Conservation (phyloP, 148 eudicot genomes). For the Silene latifolia region DNA sequence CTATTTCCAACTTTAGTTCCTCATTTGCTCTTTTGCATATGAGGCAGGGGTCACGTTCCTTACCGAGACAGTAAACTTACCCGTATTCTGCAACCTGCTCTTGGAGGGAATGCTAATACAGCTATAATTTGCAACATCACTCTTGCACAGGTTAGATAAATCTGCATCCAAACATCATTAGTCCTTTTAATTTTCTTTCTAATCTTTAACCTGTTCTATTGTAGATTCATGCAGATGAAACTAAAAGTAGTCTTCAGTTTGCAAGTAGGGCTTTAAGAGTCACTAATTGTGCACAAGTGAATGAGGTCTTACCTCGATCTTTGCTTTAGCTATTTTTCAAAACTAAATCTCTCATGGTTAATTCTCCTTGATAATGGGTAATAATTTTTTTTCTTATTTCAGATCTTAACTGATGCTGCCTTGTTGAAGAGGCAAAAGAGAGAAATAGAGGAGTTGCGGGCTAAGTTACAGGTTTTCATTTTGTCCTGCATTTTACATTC, state of each 20-base stretch:
- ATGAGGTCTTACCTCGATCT: conserved; percentile 55
- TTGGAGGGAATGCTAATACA: conserved; percentile 97
- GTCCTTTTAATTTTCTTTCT: not conserved
- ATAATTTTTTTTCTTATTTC: conserved; percentile 21
- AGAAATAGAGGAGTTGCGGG: conserved; percentile 94
- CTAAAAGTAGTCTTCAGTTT: conserved; percentile 96
- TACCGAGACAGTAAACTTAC: conserved; percentile 98
- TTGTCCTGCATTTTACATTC: not conserved
- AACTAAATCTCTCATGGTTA: not conserved
- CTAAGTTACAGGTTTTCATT: conserved; percentile 71
- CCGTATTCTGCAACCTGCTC: conserved; percentile 94
- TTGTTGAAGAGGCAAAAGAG: conserved; percentile 93
- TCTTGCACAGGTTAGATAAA: conserved; percentile 73
- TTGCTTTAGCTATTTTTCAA: not conserved
- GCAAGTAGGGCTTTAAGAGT: conserved; percentile 98
- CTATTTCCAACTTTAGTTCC: not conserved
- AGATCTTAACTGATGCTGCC: conserved; percentile 98
- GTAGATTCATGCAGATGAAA: conserved; percentile 97
- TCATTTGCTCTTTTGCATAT: conserved; percentile 18
- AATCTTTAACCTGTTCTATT: conserved; percentile 21
- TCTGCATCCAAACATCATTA: conserved; percentile 8
- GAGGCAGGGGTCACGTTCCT: conserved; percentile 89
- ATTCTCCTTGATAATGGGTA: conserved; percentile 6
- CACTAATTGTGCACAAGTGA: conserved; percentile 90
- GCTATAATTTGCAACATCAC: conserved; percentile 96